A percentile compares a stretch with the other conserved stretches of the same genome.
Conservation (phyloP, 1,139 yeast species). For the Arxiozyma slooffiae region DNA sequence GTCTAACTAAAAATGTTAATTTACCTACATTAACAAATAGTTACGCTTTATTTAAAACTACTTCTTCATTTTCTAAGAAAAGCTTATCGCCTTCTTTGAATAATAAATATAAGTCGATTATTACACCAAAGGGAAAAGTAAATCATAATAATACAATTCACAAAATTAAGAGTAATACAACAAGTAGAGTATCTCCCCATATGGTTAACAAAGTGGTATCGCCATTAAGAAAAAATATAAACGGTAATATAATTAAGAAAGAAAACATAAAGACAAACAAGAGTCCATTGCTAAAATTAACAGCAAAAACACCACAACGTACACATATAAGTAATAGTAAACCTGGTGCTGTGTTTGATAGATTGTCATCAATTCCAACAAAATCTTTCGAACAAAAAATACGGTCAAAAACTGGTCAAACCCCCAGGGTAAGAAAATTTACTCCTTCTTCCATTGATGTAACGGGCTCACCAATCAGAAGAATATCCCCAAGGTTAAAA, state of each 20-base stretch:
- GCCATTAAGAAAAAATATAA: background rate
- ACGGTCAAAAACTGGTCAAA: slow-evolving; percentile 6
- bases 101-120: background rate
- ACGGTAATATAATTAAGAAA: background rate
- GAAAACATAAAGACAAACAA: background rate
- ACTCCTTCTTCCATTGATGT: slow-evolving; percentile 18
- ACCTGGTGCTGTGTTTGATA: slow-evolving; percentile 23
- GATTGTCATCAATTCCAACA: slow-evolving; percentile 25
- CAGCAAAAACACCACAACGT: slow-evolving; percentile 1
- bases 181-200: background rate
- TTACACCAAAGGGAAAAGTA: background rate
- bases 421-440: background rate
- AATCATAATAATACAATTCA: background rate
- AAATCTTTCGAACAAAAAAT: slow-evolving; percentile 28
- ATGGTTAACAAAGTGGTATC: background rate
- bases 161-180: background rate
- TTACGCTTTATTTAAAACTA: background rate
- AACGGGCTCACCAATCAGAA: slow-evolving; percentile 24
- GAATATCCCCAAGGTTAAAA: slow-evolving; percentile 8
- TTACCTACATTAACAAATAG: background rate
- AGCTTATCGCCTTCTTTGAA: background rate
- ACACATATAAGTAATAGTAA: background rate
- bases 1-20: background rate
- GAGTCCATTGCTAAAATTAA: background rate
- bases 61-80: background rate